Evolutionary conservation across 164 flowering plant species (phyloP), one percentile per base, ranked within the genome.

Genomic region (Vitis rotundifolia): DNA sequence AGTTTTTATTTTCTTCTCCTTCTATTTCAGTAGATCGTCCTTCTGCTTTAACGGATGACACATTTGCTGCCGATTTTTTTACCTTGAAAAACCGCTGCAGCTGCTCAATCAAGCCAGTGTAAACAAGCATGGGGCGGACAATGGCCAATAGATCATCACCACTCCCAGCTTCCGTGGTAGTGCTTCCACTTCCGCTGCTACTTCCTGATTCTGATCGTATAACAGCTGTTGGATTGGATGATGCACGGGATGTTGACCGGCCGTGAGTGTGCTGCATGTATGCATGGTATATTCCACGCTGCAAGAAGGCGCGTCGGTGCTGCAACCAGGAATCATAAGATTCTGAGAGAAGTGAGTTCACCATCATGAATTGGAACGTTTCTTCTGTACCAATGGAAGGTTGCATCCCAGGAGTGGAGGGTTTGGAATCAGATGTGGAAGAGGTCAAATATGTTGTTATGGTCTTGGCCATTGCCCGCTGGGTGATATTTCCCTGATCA

Each of bases 341-440:
- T 74, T 91, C 97, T 0, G 92, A 84, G 6, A 96, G 89, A 52
- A 96, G 89, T 9, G 99, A 96, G 68, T 84, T 90, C 22, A 93
- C 97, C 99, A 96, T 93, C 99, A 96, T 96, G 79, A 90, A 93
- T 72, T 96, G 99, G 57, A 96, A 93, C 22, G 93, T 90, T 72
- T 96, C 98, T 63, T 93, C 99, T 4, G 90, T 81, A 52, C 85
- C 91, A 9, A 52, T 49, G 2, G 89, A 77, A 19, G 90, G 60
- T 12, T 84, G 88, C 11, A 73, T 22, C 31, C 79, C 85, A 31
- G 88, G 78, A 54, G 84, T 62, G 3, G 88, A 64, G 14, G 87
- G 68, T 68, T 82, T 82, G 49, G 89, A 69, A 50, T 89, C 94
- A 53, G 82, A 16, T 10, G 85, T 9, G 11, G 94, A 64, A 54